Percentiles rank a stretch among this genome's conserved stretches.
These are phyloP conservation scores for Hymenoscyphus fructigenus DNA, from an alignment of 2,329 filamentous ascomycete species.

Conservation along the genomic window DNA sequence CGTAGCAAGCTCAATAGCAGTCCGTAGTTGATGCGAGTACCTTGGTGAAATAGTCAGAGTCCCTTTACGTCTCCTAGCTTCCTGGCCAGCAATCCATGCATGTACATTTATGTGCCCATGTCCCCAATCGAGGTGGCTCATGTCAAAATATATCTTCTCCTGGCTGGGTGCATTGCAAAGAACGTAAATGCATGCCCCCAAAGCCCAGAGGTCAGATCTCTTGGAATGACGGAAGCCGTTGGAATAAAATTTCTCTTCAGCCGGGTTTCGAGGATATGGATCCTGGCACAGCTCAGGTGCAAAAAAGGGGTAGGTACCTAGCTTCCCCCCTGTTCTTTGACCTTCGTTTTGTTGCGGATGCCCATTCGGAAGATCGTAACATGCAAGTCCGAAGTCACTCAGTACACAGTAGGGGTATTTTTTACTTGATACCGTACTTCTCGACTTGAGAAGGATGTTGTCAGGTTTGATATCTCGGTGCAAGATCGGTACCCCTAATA, in stretches of 20 bases:
- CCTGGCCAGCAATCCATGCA: background rate
- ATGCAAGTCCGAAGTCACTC: conserved; percentile 34
- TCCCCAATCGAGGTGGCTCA: background rate
- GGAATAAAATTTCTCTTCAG: conserved; percentile 16
- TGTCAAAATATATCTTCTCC: background rate
- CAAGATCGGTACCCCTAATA: conserved; percentile 29
- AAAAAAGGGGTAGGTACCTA: conserved; percentile 21
- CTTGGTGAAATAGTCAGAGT: conserved; percentile 8
- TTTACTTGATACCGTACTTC: conserved; percentile 20
- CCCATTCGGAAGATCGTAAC: conserved; percentile 15
- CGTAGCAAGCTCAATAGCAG: conserved; percentile 15
- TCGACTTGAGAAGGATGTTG: conserved; percentile 32
- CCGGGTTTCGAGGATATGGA: conserved; percentile 19
- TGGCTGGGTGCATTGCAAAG: conserved; percentile 13
- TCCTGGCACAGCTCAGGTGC: conserved; percentile 29
- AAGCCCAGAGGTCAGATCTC: conserved; percentile 30
- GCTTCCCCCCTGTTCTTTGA: conserved; percentile 5
- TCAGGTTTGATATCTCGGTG: conserved; percentile 36
- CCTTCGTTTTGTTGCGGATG: conserved; percentile 12
- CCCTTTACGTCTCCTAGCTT: background rate
- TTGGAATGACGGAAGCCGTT: conserved; percentile 15
- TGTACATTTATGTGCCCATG: background rate
- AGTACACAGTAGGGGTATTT: conserved; percentile 33
- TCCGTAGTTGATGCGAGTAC: conserved; percentile 16
- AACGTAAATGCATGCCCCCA: conserved; percentile 27